Evolutionary conservation across 305 asterid species (phyloP).

Genomic region (Fraxinus paxiana): DNA sequence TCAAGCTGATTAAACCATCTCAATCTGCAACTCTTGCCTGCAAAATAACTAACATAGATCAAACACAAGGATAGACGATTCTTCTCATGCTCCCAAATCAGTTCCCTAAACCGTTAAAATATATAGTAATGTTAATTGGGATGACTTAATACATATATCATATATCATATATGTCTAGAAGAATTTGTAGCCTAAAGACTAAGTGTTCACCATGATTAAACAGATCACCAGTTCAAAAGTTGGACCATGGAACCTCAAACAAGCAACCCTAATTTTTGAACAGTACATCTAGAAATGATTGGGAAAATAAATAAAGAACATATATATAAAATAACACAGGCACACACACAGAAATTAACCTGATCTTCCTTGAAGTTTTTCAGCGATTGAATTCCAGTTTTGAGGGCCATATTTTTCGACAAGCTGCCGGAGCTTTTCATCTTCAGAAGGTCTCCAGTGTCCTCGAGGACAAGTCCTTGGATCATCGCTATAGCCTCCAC

Average conservation of each 20-base stretch:
- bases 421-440: constrained; percentile 70
- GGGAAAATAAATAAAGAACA: neutral
- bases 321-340: neutral
- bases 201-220: neutral
- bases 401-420: constrained; percentile 85
- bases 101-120: neutral
- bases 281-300: neutral
- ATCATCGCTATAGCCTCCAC: constrained; percentile 39
- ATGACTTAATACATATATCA: neutral
- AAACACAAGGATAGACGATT: neutral
- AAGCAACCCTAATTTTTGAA: constrained; percentile 19
- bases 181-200: neutral
- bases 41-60: neutral
- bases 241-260: neutral
- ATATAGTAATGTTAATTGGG: neutral
- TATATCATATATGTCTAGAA: neutral
- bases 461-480: constrained; percentile 69
- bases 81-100: neutral
- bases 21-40: constrained; percentile 91
- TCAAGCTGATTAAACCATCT: constrained; percentile 95
- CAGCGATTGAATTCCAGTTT: constrained; percentile 94
- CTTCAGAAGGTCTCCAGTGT: constrained; percentile 95
- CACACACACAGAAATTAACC: constrained; percentile 31
- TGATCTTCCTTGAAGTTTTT: constrained; percentile 94
- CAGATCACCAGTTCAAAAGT: neutral